Percentiles rank a stretch among this genome's conserved stretches.
phyloP scores from a whole-genome alignment of 495 filamentous ascomycete species.

The Ascobolus immersus region DNA sequence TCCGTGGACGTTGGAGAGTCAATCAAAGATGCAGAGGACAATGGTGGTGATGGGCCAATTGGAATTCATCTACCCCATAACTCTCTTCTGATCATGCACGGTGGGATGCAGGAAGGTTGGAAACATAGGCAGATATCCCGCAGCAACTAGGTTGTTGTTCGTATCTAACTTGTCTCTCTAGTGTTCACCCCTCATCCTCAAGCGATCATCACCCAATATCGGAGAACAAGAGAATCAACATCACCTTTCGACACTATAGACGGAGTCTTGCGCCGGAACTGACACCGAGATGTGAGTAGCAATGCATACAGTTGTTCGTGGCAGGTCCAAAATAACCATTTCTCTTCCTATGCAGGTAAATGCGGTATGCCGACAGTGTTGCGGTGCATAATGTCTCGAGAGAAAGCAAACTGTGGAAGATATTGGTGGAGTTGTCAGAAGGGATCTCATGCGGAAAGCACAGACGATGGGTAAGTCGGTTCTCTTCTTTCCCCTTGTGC shows the following conservation, averaged over 20 bases:
- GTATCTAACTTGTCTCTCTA: constrained; percentile 2
- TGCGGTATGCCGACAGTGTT: constrained; percentile 50
- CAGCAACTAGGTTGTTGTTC: not conserved
- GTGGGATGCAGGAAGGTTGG: constrained; percentile 66
- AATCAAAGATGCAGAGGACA: constrained; percentile 18
- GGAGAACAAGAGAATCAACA: constrained; percentile 58
- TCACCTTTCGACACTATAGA: constrained; percentile 80
- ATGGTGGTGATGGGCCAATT: constrained; percentile 55
- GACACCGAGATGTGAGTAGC: constrained; percentile 27
- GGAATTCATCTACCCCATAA: constrained; percentile 85
- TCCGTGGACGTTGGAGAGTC: constrained; percentile 6
- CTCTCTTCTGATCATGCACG: constrained; percentile 78
- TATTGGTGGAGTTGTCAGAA: constrained; percentile 94
- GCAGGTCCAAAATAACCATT: not conserved
- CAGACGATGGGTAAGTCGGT: no score
- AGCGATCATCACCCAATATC: constrained; percentile 64
- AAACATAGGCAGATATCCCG: constrained; percentile 35
- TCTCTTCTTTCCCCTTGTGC: no score
- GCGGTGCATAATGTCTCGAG: constrained; percentile 44
- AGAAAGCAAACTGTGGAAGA: constrained; percentile 42
- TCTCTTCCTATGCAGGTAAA: constrained; percentile 19
- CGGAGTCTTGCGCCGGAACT: constrained; percentile 43
- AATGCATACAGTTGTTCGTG: not conserved
- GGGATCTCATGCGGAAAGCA: no score
- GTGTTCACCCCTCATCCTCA: constrained; percentile 41